phyloP scores from a whole-genome alignment of 768 basidiomycete genomes.

The Termitomyces sp. region DNA sequence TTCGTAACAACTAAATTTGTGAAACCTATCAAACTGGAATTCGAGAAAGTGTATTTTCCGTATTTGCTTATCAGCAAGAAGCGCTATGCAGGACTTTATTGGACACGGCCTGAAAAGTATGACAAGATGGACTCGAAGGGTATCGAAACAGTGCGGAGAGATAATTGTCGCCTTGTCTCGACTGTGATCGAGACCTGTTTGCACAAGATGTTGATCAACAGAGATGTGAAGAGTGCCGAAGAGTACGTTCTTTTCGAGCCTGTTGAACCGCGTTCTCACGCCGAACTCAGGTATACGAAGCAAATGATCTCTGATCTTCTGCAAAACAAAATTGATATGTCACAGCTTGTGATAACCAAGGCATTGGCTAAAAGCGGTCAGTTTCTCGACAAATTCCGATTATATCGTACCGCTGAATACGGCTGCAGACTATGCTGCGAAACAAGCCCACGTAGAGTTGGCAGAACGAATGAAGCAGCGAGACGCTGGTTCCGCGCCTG shows the following conservation, averaged over 20 bases:
- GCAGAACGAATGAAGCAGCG: conserved; percentile 95
- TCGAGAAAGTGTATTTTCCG: conserved; percentile 99
- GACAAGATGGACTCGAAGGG: conserved; percentile 99
- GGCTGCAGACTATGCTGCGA: conserved; percentile 78
- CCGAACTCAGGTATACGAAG: conserved; percentile 75
- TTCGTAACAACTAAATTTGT: conserved; percentile 89
- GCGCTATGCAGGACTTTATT: conserved; percentile 96
- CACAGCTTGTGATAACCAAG: conserved; percentile 98
- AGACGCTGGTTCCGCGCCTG: conserved; percentile 96
- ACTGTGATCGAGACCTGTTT: conserved; percentile 98
- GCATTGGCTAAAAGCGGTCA: conserved; percentile 85
- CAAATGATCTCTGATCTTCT: conserved; percentile 90
- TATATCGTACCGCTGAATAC: background rate
- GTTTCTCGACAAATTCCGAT: conserved; percentile 14
- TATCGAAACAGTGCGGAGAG: conserved; percentile 98
- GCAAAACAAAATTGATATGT: conserved; percentile 98
- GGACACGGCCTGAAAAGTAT: conserved; percentile 93
- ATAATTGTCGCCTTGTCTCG: conserved; percentile 97
- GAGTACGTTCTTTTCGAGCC: conserved; percentile 47
- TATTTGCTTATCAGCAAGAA: conserved; percentile 99
- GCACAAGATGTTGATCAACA: conserved; percentile 96
- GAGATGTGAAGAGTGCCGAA: conserved; percentile 92
- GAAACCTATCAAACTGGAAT: conserved; percentile 97
- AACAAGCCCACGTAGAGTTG: conserved; percentile 95
- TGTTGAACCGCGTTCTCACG: conserved; percentile 1